These are phyloP conservation scores for Paramecium octaurelia DNA, from an alignment of 73 alveolate genomes.

Conservation along the genomic window DNA sequence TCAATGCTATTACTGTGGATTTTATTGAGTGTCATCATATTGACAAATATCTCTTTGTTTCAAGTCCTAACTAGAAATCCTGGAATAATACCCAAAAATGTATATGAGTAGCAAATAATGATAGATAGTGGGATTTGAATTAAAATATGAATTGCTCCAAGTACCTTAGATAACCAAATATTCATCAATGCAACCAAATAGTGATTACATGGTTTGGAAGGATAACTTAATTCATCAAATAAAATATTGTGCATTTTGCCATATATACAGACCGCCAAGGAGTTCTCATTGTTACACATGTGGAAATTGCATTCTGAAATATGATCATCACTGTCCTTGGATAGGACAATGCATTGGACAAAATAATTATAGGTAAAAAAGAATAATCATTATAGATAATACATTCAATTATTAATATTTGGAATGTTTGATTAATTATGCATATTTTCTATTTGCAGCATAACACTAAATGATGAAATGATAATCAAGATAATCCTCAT, in stretches of 20 bases:
- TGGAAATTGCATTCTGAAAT: conserved; percentile 71
- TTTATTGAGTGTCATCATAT: not conserved
- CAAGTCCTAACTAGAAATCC: conserved; percentile 53
- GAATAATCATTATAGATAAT: not conserved
- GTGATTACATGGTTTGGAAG: not conserved
- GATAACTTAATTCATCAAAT: not conserved
- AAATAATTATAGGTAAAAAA: not conserved
- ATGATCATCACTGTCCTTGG: conserved; percentile 85
- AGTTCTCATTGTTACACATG: conserved; percentile 74
- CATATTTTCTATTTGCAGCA: not conserved
- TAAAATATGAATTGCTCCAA: not conserved
- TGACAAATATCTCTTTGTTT: conserved; percentile 19
- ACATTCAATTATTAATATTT: not conserved
- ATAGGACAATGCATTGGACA: conserved; percentile 48
- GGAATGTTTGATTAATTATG: not conserved
- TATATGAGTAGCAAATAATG: not conserved
- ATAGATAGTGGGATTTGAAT: conserved; percentile 4
- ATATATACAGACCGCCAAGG: conserved; percentile 72
- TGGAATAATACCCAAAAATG: conserved; percentile 60
- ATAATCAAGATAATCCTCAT: not conserved
- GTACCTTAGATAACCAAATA: conserved; percentile 19
- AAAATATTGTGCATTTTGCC: conserved; percentile 55
- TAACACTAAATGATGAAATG: not conserved
- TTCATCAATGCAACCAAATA: not conserved
- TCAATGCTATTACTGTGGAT: not conserved